Evolutionary conservation across 306 rosid genomes (phyloP).

Genomic region (Urtica urens): DNA sequence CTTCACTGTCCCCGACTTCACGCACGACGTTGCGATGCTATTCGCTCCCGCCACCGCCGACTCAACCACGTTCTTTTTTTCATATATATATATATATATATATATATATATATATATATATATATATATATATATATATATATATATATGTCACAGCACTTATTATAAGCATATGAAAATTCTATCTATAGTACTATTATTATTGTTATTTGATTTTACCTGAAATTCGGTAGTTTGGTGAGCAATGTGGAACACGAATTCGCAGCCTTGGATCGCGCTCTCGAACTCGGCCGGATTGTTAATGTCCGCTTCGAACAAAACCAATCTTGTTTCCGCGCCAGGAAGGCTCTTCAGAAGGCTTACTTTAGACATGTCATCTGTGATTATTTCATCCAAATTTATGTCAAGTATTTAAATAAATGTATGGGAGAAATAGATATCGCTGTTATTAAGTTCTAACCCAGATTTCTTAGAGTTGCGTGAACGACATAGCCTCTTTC

Average conservation of each 20-base stretch:
- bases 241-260: conserved; percentile 24
- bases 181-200: too few species aligned
- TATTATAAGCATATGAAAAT: neutral
- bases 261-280: conserved; percentile 18
- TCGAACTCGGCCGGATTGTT: conserved; percentile 15
- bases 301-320: conserved; percentile 28
- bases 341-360: conserved; percentile 25
- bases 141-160: neutral
- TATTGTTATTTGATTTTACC: neutral
- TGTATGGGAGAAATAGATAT: neutral
- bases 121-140: neutral
- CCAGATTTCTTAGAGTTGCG: conserved; percentile 27
- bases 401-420: neutral
- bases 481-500: conserved; percentile 27
- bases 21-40: conserved; percentile 14
- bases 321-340: conserved; percentile 13
- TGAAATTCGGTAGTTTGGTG: neutral
- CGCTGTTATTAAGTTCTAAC: neutral
- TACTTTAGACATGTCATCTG: conserved; percentile 23
- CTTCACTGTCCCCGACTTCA: conserved; percentile 22
- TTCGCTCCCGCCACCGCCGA: conserved; percentile 14
- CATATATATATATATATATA: neutral
- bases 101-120: neutral
- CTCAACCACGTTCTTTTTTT: conserved; percentile 25
- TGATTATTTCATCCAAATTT: too few species aligned